A percentile compares a stretch with the other conserved stretches of the same genome.
These are phyloP conservation scores for Solanum pimpinellifolium DNA, from an alignment of 257 asterid species.

Conservation along the genomic window DNA sequence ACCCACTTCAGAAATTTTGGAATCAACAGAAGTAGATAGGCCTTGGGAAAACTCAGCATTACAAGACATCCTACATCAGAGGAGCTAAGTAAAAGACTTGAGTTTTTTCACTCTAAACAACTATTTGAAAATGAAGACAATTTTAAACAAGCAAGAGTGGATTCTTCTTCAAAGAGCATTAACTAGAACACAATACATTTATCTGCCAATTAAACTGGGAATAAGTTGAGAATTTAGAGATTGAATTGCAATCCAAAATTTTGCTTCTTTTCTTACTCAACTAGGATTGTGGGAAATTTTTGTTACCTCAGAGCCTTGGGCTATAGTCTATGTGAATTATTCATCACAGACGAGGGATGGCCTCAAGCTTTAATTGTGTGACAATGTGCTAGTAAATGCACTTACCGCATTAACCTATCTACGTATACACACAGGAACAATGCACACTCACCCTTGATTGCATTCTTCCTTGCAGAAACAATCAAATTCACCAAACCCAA, in stretches of 20 bases:
- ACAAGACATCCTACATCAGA: background rate
- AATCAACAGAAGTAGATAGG: slow-evolving; percentile 17
- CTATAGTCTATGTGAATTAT: background rate
- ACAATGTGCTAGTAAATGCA: background rate
- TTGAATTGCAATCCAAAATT: background rate
- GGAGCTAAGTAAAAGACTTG: background rate
- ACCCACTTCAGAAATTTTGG: slow-evolving; percentile 19
- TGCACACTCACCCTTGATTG: background rate
- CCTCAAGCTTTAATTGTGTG: background rate
- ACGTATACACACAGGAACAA: background rate
- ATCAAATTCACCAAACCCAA: background rate
- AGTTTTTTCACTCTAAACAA: background rate
- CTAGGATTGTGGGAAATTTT: background rate
- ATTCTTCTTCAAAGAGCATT: background rate
- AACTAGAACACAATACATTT: background rate
- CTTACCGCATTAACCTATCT: background rate
- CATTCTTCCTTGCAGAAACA: background rate
- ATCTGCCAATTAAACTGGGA: background rate
- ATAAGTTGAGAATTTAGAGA: background rate
- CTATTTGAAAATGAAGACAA: background rate
- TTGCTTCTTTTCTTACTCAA: background rate
- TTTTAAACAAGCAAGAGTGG: background rate
- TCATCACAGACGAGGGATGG: background rate
- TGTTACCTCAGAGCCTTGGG: background rate
- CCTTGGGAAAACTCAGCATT: slow-evolving; percentile 7